Conservation (phyloP, 2,329 filamentous ascomycete species). For the Ceratocystiopsis sp. region DNA sequence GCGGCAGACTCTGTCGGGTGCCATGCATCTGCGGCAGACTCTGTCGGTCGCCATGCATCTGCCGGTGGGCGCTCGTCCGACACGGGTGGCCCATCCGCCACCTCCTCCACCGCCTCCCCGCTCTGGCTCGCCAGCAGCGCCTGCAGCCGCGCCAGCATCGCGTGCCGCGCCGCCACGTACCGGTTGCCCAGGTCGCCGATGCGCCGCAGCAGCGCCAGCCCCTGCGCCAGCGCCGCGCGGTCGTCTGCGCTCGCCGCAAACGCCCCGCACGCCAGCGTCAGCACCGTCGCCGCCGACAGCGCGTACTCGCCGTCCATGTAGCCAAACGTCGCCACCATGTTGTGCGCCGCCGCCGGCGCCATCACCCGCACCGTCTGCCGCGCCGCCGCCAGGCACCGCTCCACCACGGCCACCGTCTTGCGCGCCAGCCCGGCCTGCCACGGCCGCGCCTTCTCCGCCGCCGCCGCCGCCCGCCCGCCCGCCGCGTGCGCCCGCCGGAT, state of each 20-base stretch:
- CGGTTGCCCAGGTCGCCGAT: conserved; percentile 37
- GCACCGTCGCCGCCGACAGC: conserved; percentile 34
- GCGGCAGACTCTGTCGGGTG: too few relatives aligned
- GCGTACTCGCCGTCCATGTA: conserved; percentile 40
- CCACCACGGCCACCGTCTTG: conserved; percentile 31
- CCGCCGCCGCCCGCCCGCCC: neutral
- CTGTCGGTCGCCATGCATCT: too few relatives aligned
- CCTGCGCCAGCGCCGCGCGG: conserved; percentile 23
- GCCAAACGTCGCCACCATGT: conserved; percentile 36
- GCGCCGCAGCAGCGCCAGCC: conserved; percentile 26
- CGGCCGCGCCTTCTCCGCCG: conserved; percentile 16
- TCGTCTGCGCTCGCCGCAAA: conserved; percentile 28
- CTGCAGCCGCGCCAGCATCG: conserved; percentile 11
- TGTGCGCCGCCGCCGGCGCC: conserved; percentile 28
- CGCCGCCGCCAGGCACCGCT: conserved; percentile 33
- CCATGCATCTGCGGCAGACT: too few relatives aligned
- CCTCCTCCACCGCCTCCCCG: too few relatives aligned
- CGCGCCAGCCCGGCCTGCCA: conserved; percentile 30
- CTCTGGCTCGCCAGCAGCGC: too few relatives aligned
- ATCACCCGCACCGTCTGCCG: conserved; percentile 31
- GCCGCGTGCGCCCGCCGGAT: conserved; percentile 7
- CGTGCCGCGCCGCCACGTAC: conserved; percentile 23
- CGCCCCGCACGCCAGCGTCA: conserved; percentile 36
- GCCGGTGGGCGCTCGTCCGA: too few relatives aligned
- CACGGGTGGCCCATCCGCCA: too few relatives aligned